Conservation (phyloP, 176 grass and related monocot genomes). For the Oryza nivara region DNA sequence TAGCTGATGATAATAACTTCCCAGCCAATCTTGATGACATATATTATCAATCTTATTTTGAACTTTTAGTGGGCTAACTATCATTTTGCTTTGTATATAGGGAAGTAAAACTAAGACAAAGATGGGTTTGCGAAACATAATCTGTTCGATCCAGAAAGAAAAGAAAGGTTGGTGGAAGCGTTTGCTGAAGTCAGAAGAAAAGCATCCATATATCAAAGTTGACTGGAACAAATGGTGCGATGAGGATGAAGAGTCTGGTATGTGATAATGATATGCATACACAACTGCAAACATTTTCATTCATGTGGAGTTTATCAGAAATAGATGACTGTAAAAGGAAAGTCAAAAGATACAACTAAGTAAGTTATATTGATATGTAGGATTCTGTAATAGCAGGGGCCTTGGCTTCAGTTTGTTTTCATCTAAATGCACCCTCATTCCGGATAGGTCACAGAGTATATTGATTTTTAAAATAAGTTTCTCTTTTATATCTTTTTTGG, state of each 20-base stretch:
- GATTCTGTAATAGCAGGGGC: constrained; percentile 11
- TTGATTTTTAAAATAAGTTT: background rate
- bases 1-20: constrained; percentile 10
- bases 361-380: constrained; percentile 8
- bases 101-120: constrained; percentile 85
- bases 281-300: constrained; percentile 7
- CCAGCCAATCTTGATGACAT: background rate
- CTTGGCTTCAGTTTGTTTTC: background rate
- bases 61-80: constrained; percentile 4
- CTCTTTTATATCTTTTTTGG: constrained; percentile 10
- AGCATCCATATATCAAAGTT: constrained; percentile 95
- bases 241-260: constrained; percentile 95
- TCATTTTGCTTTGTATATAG: constrained; percentile 40
- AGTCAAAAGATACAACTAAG: background rate
- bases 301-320: background rate
- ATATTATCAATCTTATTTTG: background rate
- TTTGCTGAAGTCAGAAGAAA: constrained; percentile 87
- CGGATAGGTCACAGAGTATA: background rate
- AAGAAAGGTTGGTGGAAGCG: constrained; percentile 95
- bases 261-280: constrained; percentile 24
- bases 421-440: background rate
- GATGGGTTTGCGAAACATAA: constrained; percentile 77
- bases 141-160: constrained; percentile 86
- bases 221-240: constrained; percentile 99
- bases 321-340: background rate